phyloP scores from a whole-genome alignment of 2,329 filamentous ascomycete species.

The Lachnellula cervina region DNA sequence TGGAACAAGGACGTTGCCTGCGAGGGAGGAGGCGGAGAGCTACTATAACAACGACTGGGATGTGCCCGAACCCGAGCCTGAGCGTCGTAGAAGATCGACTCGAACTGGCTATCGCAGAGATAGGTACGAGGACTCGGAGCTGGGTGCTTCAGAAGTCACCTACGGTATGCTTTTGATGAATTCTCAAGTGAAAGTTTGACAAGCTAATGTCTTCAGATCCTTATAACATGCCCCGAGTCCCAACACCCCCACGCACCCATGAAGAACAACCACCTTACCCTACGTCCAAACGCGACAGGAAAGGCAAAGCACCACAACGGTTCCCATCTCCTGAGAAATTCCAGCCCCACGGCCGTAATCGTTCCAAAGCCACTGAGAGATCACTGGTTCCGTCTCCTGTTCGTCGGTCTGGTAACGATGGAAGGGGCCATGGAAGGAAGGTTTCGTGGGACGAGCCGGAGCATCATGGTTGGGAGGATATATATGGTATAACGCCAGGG shows the following conservation, averaged over 20 bases:
- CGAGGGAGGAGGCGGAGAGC: conserved; percentile 10
- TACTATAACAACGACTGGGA: conserved; percentile 22
- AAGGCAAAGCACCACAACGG: not conserved
- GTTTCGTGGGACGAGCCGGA: too few relatives aligned
- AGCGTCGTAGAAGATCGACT: not conserved
- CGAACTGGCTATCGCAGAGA: conserved; percentile 8
- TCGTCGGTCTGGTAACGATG: too few relatives aligned
- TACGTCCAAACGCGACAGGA: not conserved
- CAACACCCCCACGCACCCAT: conserved; percentile 5
- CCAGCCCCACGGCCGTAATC: not conserved
- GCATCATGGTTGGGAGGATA: too few relatives aligned
- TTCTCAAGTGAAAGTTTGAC: not conserved
- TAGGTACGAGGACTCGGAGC: conserved; percentile 5
- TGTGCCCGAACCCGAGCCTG: not conserved
- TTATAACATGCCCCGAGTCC: conserved; percentile 6
- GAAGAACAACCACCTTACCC: not conserved
- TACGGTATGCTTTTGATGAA: not conserved
- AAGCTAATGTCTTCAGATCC: conserved; percentile 6
- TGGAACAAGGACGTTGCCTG: not conserved
- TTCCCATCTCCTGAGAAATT: not conserved
- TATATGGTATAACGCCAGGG: too few relatives aligned
- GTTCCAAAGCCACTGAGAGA: too few relatives aligned
- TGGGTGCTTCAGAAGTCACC: conserved; percentile 10
- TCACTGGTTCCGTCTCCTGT: too few relatives aligned
- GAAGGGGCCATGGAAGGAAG: too few relatives aligned